Base-by-base conservation (phyloP, 495 filamentous ascomycete species). In the Neurospora tetrasperma region DNA sequence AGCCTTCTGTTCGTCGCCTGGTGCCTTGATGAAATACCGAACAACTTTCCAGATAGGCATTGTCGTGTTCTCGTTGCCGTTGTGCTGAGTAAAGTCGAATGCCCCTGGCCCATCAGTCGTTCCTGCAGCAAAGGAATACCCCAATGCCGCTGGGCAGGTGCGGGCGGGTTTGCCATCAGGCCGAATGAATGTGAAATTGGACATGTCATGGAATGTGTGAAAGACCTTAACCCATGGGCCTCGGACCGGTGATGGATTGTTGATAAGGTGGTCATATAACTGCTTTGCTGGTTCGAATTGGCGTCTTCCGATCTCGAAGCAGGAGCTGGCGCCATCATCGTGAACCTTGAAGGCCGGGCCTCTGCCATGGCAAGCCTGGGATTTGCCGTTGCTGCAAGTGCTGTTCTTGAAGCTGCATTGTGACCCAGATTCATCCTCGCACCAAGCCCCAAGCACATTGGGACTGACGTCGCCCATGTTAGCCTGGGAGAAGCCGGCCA, bases 1-100 rank as follows among this genome's bases (percentile, higher is more conserved):
- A 4, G 84, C 86, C 42, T 84, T 81, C 78, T 98, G 96, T 69
- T 92, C 88, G 42, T 88, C 81, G 38, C 85, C 88, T 0, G 96
- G 94, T 39, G 85, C 82, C 71, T 93, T 92, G 41, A 99, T 84
- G 41, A 93, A 84, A 38, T 86, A 84, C 40, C 91, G 87, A 16
- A 97, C 93, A 7, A 92, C 85, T 42, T 85, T 80, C 96, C 96
- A 99, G 18, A 98, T 80, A 0, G 94, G 96, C 54, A 92, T 95
- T 9, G 90, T 91, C 40, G 92, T 90, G 5, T 92, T 90, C 14
- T 87, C 83, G 72, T 89, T 88, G 12, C 89, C 90, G 70, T 89
- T 84, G 75, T 94, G 94, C 78, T 99, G 96, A 27, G 91, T 97
- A 78, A 98, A 98, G 82, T 99, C 95, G 78, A 97, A 97, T 4